Evolutionary conservation across 106 monocot genomes (phyloP), one percentile per base, ranked within the genome.

Genomic region (Acanthochlamys bracteata): DNA sequence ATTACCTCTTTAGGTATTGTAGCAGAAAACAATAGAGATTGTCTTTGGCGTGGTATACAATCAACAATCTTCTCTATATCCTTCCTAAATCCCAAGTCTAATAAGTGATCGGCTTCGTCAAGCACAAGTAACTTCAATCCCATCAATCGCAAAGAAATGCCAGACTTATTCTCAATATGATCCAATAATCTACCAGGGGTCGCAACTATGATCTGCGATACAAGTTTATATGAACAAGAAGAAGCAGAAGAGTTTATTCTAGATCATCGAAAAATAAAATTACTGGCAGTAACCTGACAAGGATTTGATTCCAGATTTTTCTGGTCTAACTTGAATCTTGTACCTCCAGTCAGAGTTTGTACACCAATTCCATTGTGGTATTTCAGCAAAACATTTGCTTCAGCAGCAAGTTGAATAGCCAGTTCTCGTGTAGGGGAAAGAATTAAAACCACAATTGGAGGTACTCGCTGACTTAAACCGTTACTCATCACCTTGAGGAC

Each of bases 61-160:
- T 96, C 96, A 67, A 85, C 80, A 61, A 96, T 88, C 62, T 96
- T 96, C 60, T 96, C 96, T 70, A 91, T 83, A 56, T 96, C 96
- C 71, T 85, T 96, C 46, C 82, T 74, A 81, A 91, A 96, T 76
- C 96, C 96, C 67, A 96, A 81, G 63, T 91, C 83, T 17, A 96
- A 69, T 68, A 96, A 79, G 72, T 96, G 91, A 66, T 96, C 91
- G 24, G 84, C 90, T 81, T 96, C 96, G 68, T 96, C 96, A 68
- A 96, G 76, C 60, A 96, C 79, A 67, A 91, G 75, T 66, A 88
- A 65, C 74, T 88, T 91, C 69, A 98, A 83, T 62, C 88, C 85
- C 96, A 91, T 88, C 41, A 98, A 70, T 54, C 91, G 83, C 2
- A 73, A 69, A 65, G 96, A 98, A 41, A 98, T 85, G 49, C 91